Base-by-base conservation (phyloP, 192 early-diverging fungal species). In the Piromyces finnis region DNA sequence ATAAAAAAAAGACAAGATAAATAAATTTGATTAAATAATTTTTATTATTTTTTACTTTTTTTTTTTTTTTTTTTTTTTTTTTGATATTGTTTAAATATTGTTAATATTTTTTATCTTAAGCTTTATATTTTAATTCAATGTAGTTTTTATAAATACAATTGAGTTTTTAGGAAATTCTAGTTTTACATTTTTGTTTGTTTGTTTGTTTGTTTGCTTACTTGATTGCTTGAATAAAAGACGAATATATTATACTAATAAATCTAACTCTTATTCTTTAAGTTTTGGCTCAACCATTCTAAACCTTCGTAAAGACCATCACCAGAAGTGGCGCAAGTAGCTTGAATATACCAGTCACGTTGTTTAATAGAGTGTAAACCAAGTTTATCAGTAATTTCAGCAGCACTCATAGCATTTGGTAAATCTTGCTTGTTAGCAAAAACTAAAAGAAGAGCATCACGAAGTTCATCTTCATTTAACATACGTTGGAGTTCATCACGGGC, bases 391-490 rank as follows among this genome's bases (percentile, higher is more conserved):
- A 98, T 94, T 86, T 97, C 95, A 79, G 92, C 90, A 81, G 94
- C 93, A 83, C 89, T 93, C 94, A 98, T 96, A 84, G 97, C 95
- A 87, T 95, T 95, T 82, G 95, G 95, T 82, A 97, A 87, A 92
- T 99, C 97, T 86, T 99, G 97, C 91, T 99, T 99, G 92, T 99
- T 99, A 87, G 96, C 96, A 88, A 98, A 95, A 28, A 99, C 94
- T 77, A 99, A 85, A 77, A 99, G 87, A 80, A 93, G 87, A 30
- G 94, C 95, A 81, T 94, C 92, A 85, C 93, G 93, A 79, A 98
- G 92, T 87, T 97, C 96, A 85, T 96, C 94, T 87, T 97, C 97
- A 87, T 94, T 93, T 79, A 98, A 86, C 95, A 97, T 96, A 81
- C 94, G 93, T 83, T 94, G 92, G 77, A 98, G 89, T 88, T 98